Evolutionary conservation across 2,329 filamentous ascomycete genomes (phyloP), one percentile per base, ranked within the genome.

Genomic region (Zasmidium angulare): DNA sequence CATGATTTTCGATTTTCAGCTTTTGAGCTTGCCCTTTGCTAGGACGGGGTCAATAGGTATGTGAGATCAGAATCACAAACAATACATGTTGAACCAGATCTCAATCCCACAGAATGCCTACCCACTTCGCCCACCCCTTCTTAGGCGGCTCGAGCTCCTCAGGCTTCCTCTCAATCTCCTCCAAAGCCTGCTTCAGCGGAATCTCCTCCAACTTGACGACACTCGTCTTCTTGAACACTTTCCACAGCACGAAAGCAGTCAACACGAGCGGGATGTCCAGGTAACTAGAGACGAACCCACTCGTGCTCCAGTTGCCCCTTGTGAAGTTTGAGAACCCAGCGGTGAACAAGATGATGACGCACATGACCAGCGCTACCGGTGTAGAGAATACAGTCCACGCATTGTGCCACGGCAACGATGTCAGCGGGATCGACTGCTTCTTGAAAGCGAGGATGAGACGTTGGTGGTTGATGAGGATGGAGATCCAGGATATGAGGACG

Each of bases 401-500:
- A n/a, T 73, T 75, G 55, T 82, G 67, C 67, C 67, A 69, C 6
- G 67, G 67, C 1, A 69, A 53, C 0, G 57, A 49, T 7, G 65
- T 64, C 21, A 66, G 53, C 3, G 67, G 66, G 24, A 69, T 63
- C 2, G 53, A 55, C 19, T 69, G 67, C 49, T 66, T 66, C 50
- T 60, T 65, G 65, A 69, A 67, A 2, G 67, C 67, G 22, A 66
- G 47, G 24, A 69, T 59, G 1, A 69, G 62, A 1, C 66, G 65
- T 50, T 65, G 54, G 43, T 69, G 67, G 47, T 69, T 69, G 58
- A 67, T 54, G 22, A 67, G 55, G 49, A 69, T 67, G 12, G 63
- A 55, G 24, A 62, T 66, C 87, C 87, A 89, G 1, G 82, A 86
- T 6, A 89, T 78, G 48, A 89, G 69, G 2, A 87, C 85, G 7